Base-by-base conservation (phyloP, 139 green algal genomes). In the Tetradesmus lagerheimii region DNA sequence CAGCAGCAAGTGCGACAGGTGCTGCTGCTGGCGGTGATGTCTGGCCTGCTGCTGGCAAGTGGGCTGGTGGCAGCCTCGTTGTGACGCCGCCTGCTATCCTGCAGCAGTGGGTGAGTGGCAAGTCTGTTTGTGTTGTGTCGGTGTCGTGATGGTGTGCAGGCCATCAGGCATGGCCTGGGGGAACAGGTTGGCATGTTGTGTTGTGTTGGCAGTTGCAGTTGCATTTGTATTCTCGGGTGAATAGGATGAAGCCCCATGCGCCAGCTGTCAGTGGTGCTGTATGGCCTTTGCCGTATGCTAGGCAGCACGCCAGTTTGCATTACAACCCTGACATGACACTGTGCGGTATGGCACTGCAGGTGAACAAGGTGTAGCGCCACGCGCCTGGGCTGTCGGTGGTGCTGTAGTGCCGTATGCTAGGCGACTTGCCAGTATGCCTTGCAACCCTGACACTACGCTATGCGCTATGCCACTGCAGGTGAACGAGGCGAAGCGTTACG, bases 21-120 rank as follows among this genome's bases (percentile, higher is more conserved):
- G 25, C 25, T 18, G n/a, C 38, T 37, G 71, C 3, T 31, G 38
- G 37, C 45, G 4, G 16, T 85, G 57, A 41, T 90, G 47, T 18
- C 1, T 90, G 41, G 83, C 79, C 39, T 18, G 41, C 15, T 16
- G 8, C 41, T 83, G 80, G 43, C 34, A 76, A 87, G 86, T 80
- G 62, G 74, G 80, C 15, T 4, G 94, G 90, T 18, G 64, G 78
- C 39, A 94, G 80, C 4, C 92, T 96, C 34, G 91, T 96, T 5
- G 94, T 96, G 34, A 88, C 86, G 25, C 92, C 94, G 18, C 89
- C 91, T 0, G 67, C 91, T 16, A 93, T 96, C 35, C 85, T 94
- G 78, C 83, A 92, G 85, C 93, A 95, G 83, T 96, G 94, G 93
- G 53, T 77, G 34, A 81, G 11, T 57, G 89, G 50, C 18, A 64